Evolutionary conservation across 2,329 filamentous ascomycete genomes (phyloP), one percentile per base, ranked within the genome.

Genomic region (Colletotrichum sansevieriae): DNA sequence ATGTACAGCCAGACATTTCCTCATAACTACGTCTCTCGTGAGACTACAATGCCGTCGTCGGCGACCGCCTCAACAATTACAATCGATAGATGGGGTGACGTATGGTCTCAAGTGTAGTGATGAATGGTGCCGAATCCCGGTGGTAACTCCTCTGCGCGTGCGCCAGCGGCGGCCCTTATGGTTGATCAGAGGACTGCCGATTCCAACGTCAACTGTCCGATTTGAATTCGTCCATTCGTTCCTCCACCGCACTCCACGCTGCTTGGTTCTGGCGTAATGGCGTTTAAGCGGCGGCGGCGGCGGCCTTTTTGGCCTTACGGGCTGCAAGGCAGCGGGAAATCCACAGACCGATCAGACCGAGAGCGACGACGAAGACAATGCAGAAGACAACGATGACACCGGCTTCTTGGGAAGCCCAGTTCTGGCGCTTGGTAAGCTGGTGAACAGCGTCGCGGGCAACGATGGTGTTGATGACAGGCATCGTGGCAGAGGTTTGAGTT

Each of bases 331-430:
- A 71, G 75, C 78, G 81, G 75, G 74, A 71, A 68, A 80, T 41
- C 65, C 72, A 76, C 49, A 82, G 71, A 43, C 60, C 65, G 51
- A 77, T 57, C 18, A 83, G 57, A 61, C 71, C 76, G 63, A 76
- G 60, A 57, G 71, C 79, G 58, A 83, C 81, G 79, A 82, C 60
- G 67, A 78, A 79, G 71, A 83, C 76, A 62, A 83, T 83, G 74
- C 76, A 79, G 73, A 83, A 82, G 72, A 83, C 81, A 60, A 82
- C 77, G 69, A 83, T 76, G 72, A 81, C 79, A 74, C 81, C 81
- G 59, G 75, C 75, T 61, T 83, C 77, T 64, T 73, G 70, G 35
- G 75, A 66, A 59, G 81, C 74, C 79, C 80, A 83, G 78, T 77
- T 83, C 71, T 77, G 66, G 68, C 81, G 81, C 79, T 81, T 82